These are phyloP conservation scores for Breynia disticha DNA, from an alignment of 441 rosid species.

Conservation along the genomic window DNA sequence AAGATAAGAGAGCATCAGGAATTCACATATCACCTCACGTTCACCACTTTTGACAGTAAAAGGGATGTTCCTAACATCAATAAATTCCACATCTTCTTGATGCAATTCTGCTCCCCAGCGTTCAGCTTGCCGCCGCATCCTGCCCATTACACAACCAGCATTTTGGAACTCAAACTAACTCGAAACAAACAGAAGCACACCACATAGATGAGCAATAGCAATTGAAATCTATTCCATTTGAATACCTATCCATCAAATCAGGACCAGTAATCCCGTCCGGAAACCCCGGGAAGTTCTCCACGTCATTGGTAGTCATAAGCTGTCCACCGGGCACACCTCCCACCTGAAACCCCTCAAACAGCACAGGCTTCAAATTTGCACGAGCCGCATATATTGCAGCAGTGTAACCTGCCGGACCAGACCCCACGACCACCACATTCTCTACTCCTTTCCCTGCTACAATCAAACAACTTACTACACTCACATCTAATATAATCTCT, in stretches of 20 bases:
- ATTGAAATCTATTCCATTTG: too few relatives aligned
- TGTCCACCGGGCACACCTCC: conserved; percentile 99
- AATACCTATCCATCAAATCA: conserved; percentile 92
- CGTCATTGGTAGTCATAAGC: conserved; percentile 95
- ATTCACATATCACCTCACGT: conserved; percentile 58
- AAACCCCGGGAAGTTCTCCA: conserved; percentile 95
- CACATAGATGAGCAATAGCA: background rate
- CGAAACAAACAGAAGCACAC: background rate
- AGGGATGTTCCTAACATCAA: conserved; percentile 54
- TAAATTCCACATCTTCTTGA: conserved; percentile 84
- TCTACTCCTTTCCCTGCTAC: conserved; percentile 65
- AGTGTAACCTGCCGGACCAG: conserved; percentile 97
- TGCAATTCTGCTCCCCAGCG: conserved; percentile 91
- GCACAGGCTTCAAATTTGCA: conserved; percentile 94
- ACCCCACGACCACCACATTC: conserved; percentile 84
- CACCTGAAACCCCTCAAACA: conserved; percentile 92
- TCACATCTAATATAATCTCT: background rate
- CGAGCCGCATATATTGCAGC: conserved; percentile 97
- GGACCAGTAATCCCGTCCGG: conserved; percentile 98
- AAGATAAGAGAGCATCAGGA: conserved; percentile 8
- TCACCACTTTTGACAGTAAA: conserved; percentile 76
- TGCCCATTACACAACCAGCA: conserved; percentile 17
- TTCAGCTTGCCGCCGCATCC: conserved; percentile 96
- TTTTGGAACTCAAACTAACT: background rate
- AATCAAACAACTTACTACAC: background rate